Percentiles rank a stretch among this genome's conserved stretches.
These are phyloP conservation scores for Herpetomonas muscarum DNA, from an alignment of 208 protist species.

Conservation along the genomic window DNA sequence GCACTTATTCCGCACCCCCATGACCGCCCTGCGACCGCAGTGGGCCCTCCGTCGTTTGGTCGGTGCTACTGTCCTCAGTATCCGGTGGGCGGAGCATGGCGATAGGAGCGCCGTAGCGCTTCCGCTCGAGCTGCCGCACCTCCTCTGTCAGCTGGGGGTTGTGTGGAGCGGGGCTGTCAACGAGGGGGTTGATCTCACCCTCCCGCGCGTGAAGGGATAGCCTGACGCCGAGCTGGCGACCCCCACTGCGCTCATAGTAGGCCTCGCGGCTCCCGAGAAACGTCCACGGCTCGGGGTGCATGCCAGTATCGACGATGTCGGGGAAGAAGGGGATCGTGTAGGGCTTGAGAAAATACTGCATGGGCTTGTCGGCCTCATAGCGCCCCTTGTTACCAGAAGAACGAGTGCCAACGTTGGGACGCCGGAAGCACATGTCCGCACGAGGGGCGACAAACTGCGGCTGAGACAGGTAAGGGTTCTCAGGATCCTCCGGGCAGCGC, in stretches of 20 bases:
- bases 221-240: slow-evolving; percentile 56
- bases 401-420: slow-evolving; percentile 64
- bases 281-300: slow-evolving; percentile 79
- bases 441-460: slow-evolving; percentile 73
- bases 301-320: slow-evolving; percentile 81
- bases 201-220: slow-evolving; percentile 46
- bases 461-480: slow-evolving; percentile 84
- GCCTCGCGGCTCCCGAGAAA: slow-evolving; percentile 81
- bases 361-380: slow-evolving; percentile 72
- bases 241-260: slow-evolving; percentile 65
- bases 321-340: slow-evolving; percentile 91
- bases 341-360: slow-evolving; percentile 46
- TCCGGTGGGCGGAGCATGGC: slow-evolving; percentile 64
- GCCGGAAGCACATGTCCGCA: slow-evolving; percentile 82
- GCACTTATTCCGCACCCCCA: no score
- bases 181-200: slow-evolving; percentile 50
- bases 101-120: slow-evolving; percentile 56
- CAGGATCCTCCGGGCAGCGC: slow-evolving; percentile 77
- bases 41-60: no score
- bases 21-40: no score
- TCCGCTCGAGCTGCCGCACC: slow-evolving; percentile 40
- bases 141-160: slow-evolving; percentile 55
- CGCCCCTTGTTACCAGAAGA: slow-evolving; percentile 59
- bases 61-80: no score
- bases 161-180: slow-evolving; percentile 51